A percentile compares a stretch with the other conserved stretches of the same genome.
phyloP scores from a whole-genome alignment of 257 asterid genomes.

The Solanum virginianum region DNA sequence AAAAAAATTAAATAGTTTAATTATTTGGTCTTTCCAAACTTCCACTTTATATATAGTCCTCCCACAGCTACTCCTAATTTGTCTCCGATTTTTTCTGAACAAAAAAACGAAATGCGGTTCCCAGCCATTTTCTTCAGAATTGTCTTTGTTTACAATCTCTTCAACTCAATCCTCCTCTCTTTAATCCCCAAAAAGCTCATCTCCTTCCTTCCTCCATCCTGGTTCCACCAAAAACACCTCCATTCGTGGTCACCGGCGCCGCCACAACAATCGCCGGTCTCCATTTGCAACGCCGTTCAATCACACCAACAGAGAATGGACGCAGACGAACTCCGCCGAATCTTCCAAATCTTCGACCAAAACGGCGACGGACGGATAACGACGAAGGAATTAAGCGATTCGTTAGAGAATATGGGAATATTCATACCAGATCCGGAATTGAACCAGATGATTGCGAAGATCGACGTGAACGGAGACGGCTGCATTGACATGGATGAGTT shows the following conservation, averaged over 20 bases:
- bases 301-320: slow-evolving; percentile 22
- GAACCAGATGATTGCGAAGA: slow-evolving; percentile 29
- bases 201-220: slow-evolving; percentile 30
- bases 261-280: neutral
- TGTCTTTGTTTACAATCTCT: slow-evolving; percentile 26
- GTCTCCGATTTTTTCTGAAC: slow-evolving; percentile 7
- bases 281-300: neutral
- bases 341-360: slow-evolving; percentile 44
- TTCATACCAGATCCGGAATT: slow-evolving; percentile 37
- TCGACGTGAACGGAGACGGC: slow-evolving; percentile 41
- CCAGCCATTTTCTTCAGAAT: slow-evolving; percentile 23
- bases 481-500: slow-evolving; percentile 52
- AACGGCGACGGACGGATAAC: slow-evolving; percentile 60
- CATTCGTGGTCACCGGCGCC: neutral
- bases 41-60: neutral
- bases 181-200: slow-evolving; percentile 38
- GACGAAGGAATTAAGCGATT: slow-evolving; percentile 33
- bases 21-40: neutral
- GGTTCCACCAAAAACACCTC: slow-evolving; percentile 12
- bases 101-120: slow-evolving; percentile 8
- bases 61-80: neutral
- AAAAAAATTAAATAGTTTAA: neutral
- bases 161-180: slow-evolving; percentile 20
- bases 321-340: slow-evolving; percentile 27
- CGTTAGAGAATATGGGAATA: slow-evolving; percentile 55